Base-by-base conservation (phyloP, 495 filamentous ascomycete genomes). In the Patellaria atrata region DNA sequence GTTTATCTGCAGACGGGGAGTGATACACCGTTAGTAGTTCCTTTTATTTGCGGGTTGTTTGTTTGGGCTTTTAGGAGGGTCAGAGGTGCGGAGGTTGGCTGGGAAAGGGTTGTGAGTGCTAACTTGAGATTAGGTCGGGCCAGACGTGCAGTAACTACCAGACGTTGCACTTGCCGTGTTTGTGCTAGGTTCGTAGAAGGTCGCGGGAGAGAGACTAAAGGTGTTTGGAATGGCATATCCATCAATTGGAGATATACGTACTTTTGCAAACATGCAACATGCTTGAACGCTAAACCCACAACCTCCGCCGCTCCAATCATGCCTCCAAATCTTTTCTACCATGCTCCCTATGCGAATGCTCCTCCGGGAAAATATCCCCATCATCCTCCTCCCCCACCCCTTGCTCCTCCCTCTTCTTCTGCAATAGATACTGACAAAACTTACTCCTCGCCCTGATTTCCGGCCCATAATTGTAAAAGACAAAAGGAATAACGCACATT, bases 161-260 rank as follows among this genome's bases (percentile, higher is more conserved):
- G 55, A 65, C 60, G 13, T 35, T 70, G 25, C 65, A 70, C 52
- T 45, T 64, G 40, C 63, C 62, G 22, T 67, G 62, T 37, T 33
- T 68, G 11, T 65, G 63, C 27, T 67, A 39, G 35, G 38, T n/a
- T n/a, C n/a, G n/a, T n/a, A n/a, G n/a, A n/a, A n/a, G n/a, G 73
- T 96, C 33, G 80, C 83, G 2, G 66, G 67, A 7, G 68, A 86
- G 40, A 76, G 94, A 4, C 70, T 94, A 31, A 74, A 78, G 43
- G 79, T 86, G 27, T 94, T 99, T 53, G 71, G 77, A 33, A 57
- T 89, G 28, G 74, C 75, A 2, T 89, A 82, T 53, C 84, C 85
- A n/a, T 73, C 79, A 4, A 73, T 96, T 36, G 78, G 82, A 38
- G 82, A 91, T n/a, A n/a, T n/a, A n/a, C n/a, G n/a, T n/a, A n/a